Evolutionary conservation across 1,284 basidiomycete species (phyloP), one percentile per base, ranked within the genome.

Genomic region (Irpex rosettiformis): DNA sequence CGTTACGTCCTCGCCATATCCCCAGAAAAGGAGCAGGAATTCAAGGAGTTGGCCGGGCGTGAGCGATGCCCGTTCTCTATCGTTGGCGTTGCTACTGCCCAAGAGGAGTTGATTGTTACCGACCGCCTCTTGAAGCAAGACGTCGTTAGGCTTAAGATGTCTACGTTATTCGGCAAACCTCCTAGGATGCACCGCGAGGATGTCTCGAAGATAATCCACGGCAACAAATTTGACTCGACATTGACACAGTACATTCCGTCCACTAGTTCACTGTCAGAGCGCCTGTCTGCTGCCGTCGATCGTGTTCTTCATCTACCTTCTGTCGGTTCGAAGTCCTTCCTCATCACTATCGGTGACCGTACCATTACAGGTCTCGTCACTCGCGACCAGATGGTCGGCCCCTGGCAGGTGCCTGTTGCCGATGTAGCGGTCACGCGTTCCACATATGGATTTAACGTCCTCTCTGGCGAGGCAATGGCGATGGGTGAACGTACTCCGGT

Each of bases 341-440:
- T 99, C 55, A 96, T 99, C 74, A 99, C 97, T 53, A 99, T 99
- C 61, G 96, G 97, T 30, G 96, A 99, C 72, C 86, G 96, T 55
- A 84, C 89, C 49, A 90, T 99, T 71, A 96, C 96, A 0, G 97
- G 96, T 54, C 86, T 99, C 43, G 94, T 98, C 59, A 88, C 91
- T 7, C 86, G 97, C 54, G 96, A 99, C 72, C 96, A 99, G 75
- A 98, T 99, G 96, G 94, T 98, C 21, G 97, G 96, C 0, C 96
- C 96, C 0, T 99, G 93, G 91, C 96, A 99, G 76, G 93, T 98
- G 3, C 96, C 96, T 33, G 94, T 98, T 4, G 92, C 97, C 16
- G 96, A 99, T 66, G 96, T 98, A 48, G 96, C 96, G 4, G 94
- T 98, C 53, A 99, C 96, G 1, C 88, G 93, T 24, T 84, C 94